Conservation (phyloP, 805 yeast genomes). For the Cyberlindnera japonica region DNA sequence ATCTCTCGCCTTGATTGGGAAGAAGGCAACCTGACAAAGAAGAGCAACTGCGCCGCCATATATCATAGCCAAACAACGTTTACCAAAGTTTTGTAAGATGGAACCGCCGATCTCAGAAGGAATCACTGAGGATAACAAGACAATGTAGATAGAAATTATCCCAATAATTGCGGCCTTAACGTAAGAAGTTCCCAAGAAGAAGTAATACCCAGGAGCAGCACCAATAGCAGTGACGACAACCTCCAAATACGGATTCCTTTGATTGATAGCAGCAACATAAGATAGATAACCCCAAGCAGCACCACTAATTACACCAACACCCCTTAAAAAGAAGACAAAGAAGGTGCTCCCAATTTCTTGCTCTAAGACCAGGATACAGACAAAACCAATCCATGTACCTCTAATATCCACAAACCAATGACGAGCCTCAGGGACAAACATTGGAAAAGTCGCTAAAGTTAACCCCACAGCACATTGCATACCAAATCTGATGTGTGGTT, state of each 20-base stretch:
- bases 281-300: slow-evolving; percentile 48
- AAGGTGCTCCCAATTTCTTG: slow-evolving; percentile 50
- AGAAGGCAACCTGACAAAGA: slow-evolving; percentile 40
- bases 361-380: slow-evolving; percentile 45
- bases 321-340: slow-evolving; percentile 43
- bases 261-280: slow-evolving; percentile 41
- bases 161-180: slow-evolving; percentile 50
- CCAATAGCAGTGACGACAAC: slow-evolving; percentile 41
- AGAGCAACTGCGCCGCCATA: slow-evolving; percentile 48
- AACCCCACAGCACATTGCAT: slow-evolving; percentile 43
- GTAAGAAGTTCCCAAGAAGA: slow-evolving; percentile 42
- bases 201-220: slow-evolving; percentile 44
- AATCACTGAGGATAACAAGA: slow-evolving; percentile 40
- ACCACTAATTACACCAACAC: slow-evolving; percentile 44
- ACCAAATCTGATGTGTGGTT: slow-evolving; percentile 42
- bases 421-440: slow-evolving; percentile 44
- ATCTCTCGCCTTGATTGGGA: slow-evolving; percentile 47
- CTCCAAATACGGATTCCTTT: slow-evolving; percentile 39
- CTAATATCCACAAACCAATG: slow-evolving; percentile 46
- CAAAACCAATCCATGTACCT: slow-evolving; percentile 54
- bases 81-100: slow-evolving; percentile 42
- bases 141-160: slow-evolving; percentile 44
- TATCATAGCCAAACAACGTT: slow-evolving; percentile 47
- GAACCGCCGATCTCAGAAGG: slow-evolving; percentile 39
- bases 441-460: slow-evolving; percentile 47